Evolutionary conservation across 805 yeast species (phyloP).

Genomic region (Saccharomycopsis guyanensis): DNA sequence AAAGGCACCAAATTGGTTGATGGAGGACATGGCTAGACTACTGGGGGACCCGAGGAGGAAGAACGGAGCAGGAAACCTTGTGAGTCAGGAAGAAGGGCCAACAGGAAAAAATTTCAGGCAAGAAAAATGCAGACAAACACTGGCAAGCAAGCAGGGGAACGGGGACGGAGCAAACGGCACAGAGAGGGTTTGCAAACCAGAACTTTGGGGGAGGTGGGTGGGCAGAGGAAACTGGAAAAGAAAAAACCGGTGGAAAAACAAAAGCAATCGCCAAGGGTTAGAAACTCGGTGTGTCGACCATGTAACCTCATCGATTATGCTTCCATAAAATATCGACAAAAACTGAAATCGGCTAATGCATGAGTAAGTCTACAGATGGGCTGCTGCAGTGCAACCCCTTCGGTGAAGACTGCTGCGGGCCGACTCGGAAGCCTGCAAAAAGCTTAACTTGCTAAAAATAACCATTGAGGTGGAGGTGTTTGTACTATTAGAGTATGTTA

Average conservation of each 20-base stretch:
- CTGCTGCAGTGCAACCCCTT: background rate
- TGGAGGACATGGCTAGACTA: background rate
- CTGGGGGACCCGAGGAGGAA: background rate
- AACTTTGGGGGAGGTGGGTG: too few relatives aligned
- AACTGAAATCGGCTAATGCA: constrained; percentile 1
- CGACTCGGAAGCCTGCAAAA: background rate
- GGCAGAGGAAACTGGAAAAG: background rate
- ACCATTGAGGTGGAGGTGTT: too few relatives aligned
- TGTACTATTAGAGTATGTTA: too few relatives aligned
- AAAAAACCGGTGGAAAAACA: background rate
- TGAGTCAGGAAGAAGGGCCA: background rate
- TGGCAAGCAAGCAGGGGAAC: background rate
- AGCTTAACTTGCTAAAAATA: too few relatives aligned
- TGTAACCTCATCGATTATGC: background rate
- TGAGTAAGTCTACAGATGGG: background rate
- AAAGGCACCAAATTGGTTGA: background rate
- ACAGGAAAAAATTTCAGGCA: background rate
- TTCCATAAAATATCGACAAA: background rate
- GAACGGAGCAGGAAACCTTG: background rate
- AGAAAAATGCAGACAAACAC: background rate
- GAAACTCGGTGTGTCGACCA: background rate
- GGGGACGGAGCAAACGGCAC: background rate
- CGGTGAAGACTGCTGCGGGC: background rate
- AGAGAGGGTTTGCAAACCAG: background rate
- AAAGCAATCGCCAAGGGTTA: background rate